Percentiles rank a stretch among this genome's conserved stretches.
phyloP scores from a whole-genome alignment of 2,329 filamentous ascomycete genomes.

The Chrysosporium queenslandicum region DNA sequence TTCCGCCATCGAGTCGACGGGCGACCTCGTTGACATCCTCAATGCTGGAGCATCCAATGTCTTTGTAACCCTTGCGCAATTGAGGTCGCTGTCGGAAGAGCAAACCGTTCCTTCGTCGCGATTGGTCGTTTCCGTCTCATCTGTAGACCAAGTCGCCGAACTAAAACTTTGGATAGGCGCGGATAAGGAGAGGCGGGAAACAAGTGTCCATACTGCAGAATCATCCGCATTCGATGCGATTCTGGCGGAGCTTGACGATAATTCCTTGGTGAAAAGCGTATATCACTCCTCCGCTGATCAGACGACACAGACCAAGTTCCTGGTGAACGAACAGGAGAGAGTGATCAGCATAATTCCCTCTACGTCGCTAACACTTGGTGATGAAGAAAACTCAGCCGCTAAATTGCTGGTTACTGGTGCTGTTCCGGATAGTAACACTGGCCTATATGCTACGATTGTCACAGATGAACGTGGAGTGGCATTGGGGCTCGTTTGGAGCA shows the following conservation, averaged over 20 bases:
- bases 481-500: slow-evolving; percentile 88
- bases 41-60: slow-evolving; percentile 77
- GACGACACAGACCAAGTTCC: slow-evolving; percentile 40
- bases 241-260: slow-evolving; percentile 29
- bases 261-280: slow-evolving; percentile 30
- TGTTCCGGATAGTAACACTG: slow-evolving; percentile 71
- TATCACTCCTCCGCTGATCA: slow-evolving; percentile 30
- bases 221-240: slow-evolving; percentile 24
- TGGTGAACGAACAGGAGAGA: slow-evolving; percentile 38
- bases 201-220: slow-evolving; percentile 25
- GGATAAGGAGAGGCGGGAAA: slow-evolving; percentile 29
- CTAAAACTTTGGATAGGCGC: slow-evolving; percentile 34
- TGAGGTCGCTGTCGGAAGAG: slow-evolving; percentile 46
- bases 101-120: slow-evolving; percentile 46
- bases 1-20: slow-evolving; percentile 54
- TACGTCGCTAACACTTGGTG: slow-evolving; percentile 56
- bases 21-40: slow-evolving; percentile 69
- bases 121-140: slow-evolving; percentile 46
- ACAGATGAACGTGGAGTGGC: slow-evolving; percentile 77
- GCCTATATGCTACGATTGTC: slow-evolving; percentile 79
- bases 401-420: slow-evolving; percentile 65
- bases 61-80: slow-evolving; percentile 64
- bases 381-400: slow-evolving; percentile 52
- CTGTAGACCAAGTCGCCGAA: slow-evolving; percentile 30
- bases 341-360: slow-evolving; percentile 69